Conservation (phyloP, 257 asterid species). For the Petrea volubilis region DNA sequence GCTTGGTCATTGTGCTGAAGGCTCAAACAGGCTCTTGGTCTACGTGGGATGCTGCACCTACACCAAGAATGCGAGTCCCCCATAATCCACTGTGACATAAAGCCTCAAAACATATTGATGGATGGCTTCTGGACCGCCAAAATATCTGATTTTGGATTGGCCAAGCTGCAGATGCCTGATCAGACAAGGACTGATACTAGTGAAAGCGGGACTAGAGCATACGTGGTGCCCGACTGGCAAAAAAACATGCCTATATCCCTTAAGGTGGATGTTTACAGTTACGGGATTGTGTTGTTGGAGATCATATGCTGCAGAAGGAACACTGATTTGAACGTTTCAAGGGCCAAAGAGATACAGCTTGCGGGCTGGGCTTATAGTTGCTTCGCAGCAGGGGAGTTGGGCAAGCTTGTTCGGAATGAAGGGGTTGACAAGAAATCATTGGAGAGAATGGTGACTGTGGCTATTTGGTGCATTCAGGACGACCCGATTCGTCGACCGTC, state of each 20-base stretch:
- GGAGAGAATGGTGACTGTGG: background rate
- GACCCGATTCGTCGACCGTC: background rate
- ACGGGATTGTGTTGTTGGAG: background rate
- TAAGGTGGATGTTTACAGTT: background rate
- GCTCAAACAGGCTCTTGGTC: background rate
- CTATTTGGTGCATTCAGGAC: background rate
- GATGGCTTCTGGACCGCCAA: background rate
- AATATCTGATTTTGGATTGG: conserved; percentile 5
- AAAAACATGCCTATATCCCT: background rate
- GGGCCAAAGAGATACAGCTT: background rate
- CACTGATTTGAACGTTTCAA: background rate
- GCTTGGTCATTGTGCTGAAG: background rate
- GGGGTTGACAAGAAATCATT: background rate
- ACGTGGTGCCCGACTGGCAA: background rate
- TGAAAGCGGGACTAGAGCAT: background rate
- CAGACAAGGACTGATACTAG: background rate
- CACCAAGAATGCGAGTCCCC: conserved; percentile 6
- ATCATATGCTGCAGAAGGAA: background rate
- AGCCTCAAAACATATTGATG: background rate
- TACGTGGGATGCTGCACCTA: background rate
- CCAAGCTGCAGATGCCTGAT: background rate
- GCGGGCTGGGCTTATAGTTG: background rate
- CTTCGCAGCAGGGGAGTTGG: background rate
- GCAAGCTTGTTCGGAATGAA: background rate
- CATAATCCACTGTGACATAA: conserved; percentile 3